Percentiles rank a stretch among this genome's conserved stretches.
These are phyloP conservation scores for Skeletonema grethae DNA, from an alignment of 108 stramenopile species.

Conservation along the genomic window DNA sequence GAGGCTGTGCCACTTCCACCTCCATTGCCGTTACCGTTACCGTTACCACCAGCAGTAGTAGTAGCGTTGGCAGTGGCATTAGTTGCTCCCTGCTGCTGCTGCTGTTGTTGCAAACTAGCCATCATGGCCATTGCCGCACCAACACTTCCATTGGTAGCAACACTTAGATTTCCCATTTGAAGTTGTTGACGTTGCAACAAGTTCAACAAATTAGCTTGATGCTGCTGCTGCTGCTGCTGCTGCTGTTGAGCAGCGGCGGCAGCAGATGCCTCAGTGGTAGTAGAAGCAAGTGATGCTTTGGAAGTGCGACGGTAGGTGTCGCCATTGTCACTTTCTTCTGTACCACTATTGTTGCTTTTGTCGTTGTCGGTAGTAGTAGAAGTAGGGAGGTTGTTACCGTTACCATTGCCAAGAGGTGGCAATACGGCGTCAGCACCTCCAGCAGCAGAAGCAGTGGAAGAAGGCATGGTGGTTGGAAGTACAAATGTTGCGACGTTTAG, in stretches of 20 bases:
- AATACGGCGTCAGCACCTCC: too few species aligned
- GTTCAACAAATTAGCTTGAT: not conserved
- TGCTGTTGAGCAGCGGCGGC: not conserved
- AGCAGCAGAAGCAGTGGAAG: too few species aligned
- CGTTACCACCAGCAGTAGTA: too few species aligned
- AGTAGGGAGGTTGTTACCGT: too few species aligned
- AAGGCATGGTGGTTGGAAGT: not conserved
- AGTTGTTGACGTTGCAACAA: not conserved
- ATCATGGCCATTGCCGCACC: not conserved
- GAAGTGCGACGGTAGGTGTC: not conserved
- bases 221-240: not conserved
- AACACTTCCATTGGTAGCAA: not conserved
- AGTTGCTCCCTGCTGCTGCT: too few species aligned
- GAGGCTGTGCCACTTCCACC: not conserved
- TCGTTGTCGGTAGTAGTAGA: not conserved
- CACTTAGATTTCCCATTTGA: not conserved
- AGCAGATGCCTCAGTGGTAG: too few species aligned
- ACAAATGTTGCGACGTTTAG: not conserved
- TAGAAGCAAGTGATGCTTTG: not conserved
- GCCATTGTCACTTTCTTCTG: too few species aligned
- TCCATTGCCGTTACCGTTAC: too few species aligned
- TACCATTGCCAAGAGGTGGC: too few species aligned
- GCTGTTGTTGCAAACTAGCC: not conserved
- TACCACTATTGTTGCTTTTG: not conserved
- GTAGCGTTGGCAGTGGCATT: too few species aligned